These are phyloP conservation scores for Stephania japonica DNA, from an alignment of 164 flowering plant genomes.

Conservation along the genomic window DNA sequence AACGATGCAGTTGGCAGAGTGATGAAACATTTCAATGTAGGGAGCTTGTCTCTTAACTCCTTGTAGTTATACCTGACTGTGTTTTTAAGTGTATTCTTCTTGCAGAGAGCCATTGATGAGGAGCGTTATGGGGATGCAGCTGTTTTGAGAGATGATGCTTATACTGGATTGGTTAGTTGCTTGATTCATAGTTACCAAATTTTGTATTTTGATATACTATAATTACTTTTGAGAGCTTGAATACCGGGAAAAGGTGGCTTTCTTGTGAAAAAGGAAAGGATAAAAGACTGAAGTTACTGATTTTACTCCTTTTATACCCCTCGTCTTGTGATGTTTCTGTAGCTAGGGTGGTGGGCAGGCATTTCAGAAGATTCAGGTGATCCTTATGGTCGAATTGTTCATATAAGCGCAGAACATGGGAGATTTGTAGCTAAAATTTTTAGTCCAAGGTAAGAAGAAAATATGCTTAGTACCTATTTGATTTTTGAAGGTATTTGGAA, in stretches of 20 bases:
- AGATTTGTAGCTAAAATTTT: constrained; percentile 91
- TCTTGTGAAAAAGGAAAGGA: not conserved
- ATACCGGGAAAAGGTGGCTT: not conserved
- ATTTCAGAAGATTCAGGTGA: constrained; percentile 53
- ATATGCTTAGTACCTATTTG: not conserved
- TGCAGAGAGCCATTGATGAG: constrained; percentile 72
- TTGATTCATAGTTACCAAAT: not conserved
- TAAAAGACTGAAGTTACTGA: not conserved
- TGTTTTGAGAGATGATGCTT: constrained; percentile 67
- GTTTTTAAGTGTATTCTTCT: not conserved
- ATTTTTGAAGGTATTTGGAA: not conserved
- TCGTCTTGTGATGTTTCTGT: constrained; percentile 16
- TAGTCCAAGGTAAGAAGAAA: constrained; percentile 65
- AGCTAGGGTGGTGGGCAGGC: constrained; percentile 99
- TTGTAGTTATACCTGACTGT: not conserved
- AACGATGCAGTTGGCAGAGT: constrained; percentile 80
- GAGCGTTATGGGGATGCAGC: constrained; percentile 82
- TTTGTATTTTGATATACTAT: not conserved
- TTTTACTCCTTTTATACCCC: not conserved
- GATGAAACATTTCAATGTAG: constrained; percentile 58
- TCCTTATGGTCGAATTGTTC: constrained; percentile 84
- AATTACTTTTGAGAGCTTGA: not conserved
- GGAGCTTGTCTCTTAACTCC: constrained; percentile 8
- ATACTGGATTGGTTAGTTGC: constrained; percentile 86
- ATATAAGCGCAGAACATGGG: constrained; percentile 88